Conservation (phyloP, 176 grass and related monocot genomes). For the Oryza australiensis region DNA sequence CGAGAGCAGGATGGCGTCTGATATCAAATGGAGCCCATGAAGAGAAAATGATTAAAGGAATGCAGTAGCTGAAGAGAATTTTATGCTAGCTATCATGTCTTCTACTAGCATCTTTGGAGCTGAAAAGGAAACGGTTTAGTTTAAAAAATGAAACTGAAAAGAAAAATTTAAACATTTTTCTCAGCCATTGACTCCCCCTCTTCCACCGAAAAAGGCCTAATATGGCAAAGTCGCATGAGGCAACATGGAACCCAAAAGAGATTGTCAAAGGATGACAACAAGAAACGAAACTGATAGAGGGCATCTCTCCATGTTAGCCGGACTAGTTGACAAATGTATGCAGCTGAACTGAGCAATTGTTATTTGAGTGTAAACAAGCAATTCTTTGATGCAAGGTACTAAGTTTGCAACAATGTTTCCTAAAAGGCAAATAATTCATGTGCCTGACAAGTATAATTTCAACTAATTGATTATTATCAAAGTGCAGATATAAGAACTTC, state of each 20-base stretch:
- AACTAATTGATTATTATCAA: neutral
- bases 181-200: neutral
- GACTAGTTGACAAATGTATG: neutral
- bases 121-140: neutral
- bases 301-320: slow-evolving; percentile 29
- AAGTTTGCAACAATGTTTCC: neutral
- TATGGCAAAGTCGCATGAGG: neutral
- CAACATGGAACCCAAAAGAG: slow-evolving; percentile 15
- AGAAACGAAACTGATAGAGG: neutral
- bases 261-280: neutral
- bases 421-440: neutral
- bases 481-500: neutral
- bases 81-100: neutral
- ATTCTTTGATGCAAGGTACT: neutral
- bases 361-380: neutral
- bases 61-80: neutral
- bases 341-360: neutral
- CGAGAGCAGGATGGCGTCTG: neutral
- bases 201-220: neutral
- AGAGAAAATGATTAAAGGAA: neutral
- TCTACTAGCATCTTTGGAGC: neutral
- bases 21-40: neutral
- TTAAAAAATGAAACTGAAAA: neutral
- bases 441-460: neutral
- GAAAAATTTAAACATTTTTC: neutral